phyloP scores from a whole-genome alignment of 371 early-diverging fungal genomes.

The Choanephora cucurbitarum region DNA sequence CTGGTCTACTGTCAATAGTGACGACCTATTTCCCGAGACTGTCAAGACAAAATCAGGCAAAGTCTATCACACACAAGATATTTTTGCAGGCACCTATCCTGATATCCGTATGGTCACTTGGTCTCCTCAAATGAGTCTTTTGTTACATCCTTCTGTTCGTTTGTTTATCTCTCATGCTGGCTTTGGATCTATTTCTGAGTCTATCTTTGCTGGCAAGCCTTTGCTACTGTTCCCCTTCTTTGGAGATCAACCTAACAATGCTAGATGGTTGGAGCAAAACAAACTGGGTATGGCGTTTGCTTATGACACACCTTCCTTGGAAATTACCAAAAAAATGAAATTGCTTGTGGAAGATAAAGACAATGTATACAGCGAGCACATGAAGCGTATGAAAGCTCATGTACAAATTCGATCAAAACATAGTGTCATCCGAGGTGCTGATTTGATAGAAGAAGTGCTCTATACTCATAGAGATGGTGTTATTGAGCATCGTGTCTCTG shows the following conservation, averaged over 20 bases:
- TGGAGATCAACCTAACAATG: slow-evolving; percentile 39
- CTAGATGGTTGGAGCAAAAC: slow-evolving; percentile 4
- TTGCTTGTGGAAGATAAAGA: background rate
- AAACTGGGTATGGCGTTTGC: slow-evolving; percentile 5
- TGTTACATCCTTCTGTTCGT: slow-evolving; percentile 31
- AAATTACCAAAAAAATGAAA: slow-evolving; percentile 5
- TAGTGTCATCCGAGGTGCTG: slow-evolving; percentile 23
- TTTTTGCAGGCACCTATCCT: background rate
- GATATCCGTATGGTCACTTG: slow-evolving; percentile 20
- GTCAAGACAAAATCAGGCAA: slow-evolving; percentile 6
- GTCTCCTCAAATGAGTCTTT: slow-evolving; percentile 46
- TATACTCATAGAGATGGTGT: slow-evolving; percentile 22
- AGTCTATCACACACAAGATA: slow-evolving; percentile 1
- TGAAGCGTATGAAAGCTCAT: slow-evolving; percentile 17
- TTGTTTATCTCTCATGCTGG: slow-evolving; percentile 48
- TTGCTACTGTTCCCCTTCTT: slow-evolving; percentile 42
- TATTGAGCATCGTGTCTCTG: slow-evolving; percentile 20
- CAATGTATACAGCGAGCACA: slow-evolving; percentile 1
- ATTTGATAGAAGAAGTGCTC: slow-evolving; percentile 29
- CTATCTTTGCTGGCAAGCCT: slow-evolving; percentile 31
- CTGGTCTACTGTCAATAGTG: slow-evolving; percentile 25
- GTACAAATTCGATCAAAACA: slow-evolving; percentile 23
- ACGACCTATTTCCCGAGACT: slow-evolving; percentile 10
- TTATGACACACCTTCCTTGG: background rate
- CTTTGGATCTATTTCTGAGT: slow-evolving; percentile 36